Evolutionary conservation across 2,329 filamentous ascomycete genomes (phyloP), one percentile per base, ranked within the genome.

Genomic region (Trichoderma arundinaceum): DNA sequence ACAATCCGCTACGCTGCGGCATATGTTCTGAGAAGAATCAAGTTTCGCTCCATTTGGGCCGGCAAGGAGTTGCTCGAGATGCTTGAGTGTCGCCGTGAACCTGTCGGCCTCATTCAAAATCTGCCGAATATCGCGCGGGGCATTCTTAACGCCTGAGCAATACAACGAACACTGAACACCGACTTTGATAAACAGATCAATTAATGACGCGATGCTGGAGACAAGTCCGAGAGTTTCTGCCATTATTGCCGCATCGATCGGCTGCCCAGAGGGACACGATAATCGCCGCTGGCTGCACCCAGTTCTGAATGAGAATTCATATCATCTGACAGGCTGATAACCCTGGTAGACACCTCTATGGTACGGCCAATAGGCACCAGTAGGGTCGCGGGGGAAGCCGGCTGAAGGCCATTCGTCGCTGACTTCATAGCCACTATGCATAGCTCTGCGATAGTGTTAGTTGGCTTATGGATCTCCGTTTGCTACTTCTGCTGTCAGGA

Each of bases 121-220:
- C 10, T 44, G 49, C 17, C 54, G 63, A 33, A 65, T 46, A n/a
- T 65, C 53, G 5, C 15, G 54, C 13, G 53, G 53, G 44, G 53
- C 43, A 9, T 35, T 22, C n/a, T 59, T 65, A 4, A 65, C 12
- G 33, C 48, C 41, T 19, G 54, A 33, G 22, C 54, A 65, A 22
- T 63, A 65, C 7, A 28, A 7, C 9, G 63, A 65, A 22, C 53
- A 52, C 43, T 28, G 22, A 8, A 60, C 44, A 7, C 44, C 53
- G 10, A 65, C 22, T 49, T 65, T 65, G 53, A 33, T 19, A 12
- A 65, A 60, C 7, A 65, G 44, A 39, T 65, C 63, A 12, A 65
- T 54, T 8, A 65, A 54, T 5, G 28, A 33, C 7, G 22, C 38
- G 7, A 65, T 43, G 35, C 41, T 65, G 33, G 53, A 32, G 3